Percentiles rank a stretch among this genome's conserved stretches.
phyloP scores from a whole-genome alignment of 1,139 yeast species.

The Entelexis paramagnoliae region DNA sequence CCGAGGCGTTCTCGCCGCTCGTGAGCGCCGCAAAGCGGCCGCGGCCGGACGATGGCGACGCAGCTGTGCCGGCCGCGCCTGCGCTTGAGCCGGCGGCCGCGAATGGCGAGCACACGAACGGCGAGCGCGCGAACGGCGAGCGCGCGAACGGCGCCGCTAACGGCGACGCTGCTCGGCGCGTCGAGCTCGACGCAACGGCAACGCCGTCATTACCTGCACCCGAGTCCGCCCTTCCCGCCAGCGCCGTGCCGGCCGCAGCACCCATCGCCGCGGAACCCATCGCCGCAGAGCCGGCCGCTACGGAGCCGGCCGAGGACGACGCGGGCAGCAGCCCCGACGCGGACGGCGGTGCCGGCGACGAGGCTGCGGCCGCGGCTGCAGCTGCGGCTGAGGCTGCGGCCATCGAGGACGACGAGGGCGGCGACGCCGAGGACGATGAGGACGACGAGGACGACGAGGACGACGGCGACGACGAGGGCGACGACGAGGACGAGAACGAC shows the following conservation, averaged over 20 bases:
- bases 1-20: neutral
- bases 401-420: slow-evolving; percentile 2
- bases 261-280: too few relatives aligned
- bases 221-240: neutral
- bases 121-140: neutral
- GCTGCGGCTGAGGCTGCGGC: too few relatives aligned
- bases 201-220: too few relatives aligned
- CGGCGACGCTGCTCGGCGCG: too few relatives aligned
- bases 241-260: too few relatives aligned
- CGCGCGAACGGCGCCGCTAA: neutral
- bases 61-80: neutral
- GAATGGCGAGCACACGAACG: neutral
- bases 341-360: neutral
- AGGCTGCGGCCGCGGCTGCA: neutral
- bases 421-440: slow-evolving; percentile 3
- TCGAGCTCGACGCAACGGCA: too few relatives aligned
- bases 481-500: slow-evolving; percentile 23
- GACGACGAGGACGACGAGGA: slow-evolving; percentile 12
- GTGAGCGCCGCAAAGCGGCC: neutral
- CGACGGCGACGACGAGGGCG: slow-evolving; percentile 13
- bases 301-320: neutral
- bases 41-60: neutral
- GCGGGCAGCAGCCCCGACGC: neutral
- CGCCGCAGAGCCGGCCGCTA: neutral
- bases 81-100: neutral